Conservation (phyloP, 805 yeast genomes). For the Lipomyces mesembrius region DNA sequence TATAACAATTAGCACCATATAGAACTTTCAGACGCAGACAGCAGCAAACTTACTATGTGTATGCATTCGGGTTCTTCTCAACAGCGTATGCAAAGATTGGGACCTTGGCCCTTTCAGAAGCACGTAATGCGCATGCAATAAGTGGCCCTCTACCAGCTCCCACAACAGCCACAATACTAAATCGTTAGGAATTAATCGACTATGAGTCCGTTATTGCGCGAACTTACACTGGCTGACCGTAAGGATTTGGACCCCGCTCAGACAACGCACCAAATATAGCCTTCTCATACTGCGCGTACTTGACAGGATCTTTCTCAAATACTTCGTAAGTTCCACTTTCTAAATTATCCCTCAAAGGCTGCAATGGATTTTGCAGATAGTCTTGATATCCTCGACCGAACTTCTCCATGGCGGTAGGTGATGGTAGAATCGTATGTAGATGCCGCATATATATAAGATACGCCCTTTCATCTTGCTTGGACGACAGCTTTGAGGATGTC, state of each 20-base stretch:
- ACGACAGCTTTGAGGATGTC: conserved; percentile 16
- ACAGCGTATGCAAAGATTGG: conserved; percentile 56
- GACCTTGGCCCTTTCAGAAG: conserved; percentile 45
- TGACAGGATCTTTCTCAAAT: conserved; percentile 72
- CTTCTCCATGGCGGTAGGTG: conserved; percentile 44
- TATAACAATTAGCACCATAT: conserved; percentile 8
- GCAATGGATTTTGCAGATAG: conserved; percentile 63
- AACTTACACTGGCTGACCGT: conserved; percentile 5
- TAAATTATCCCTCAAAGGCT: conserved; percentile 67
- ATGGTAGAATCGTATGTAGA: conserved; percentile 43
- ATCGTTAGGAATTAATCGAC: conserved; percentile 5
- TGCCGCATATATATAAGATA: conserved; percentile 54
- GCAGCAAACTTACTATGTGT: conserved; percentile 38
- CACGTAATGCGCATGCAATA: conserved; percentile 57
- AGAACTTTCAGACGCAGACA: not conserved
- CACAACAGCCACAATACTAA: conserved; percentile 57
- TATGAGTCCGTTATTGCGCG: not conserved
- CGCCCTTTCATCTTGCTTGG: conserved; percentile 45
- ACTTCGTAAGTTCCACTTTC: conserved; percentile 63
- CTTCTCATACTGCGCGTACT: conserved; percentile 68
- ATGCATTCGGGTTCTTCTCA: conserved; percentile 73
- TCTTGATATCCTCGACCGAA: conserved; percentile 51
- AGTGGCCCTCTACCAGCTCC: conserved; percentile 93
- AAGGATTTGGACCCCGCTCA: conserved; percentile 1
- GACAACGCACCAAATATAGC: conserved; percentile 65